These are phyloP conservation scores for Plasmodium gonderi DNA, from an alignment of 169 alveolate species.

Conservation along the genomic window DNA sequence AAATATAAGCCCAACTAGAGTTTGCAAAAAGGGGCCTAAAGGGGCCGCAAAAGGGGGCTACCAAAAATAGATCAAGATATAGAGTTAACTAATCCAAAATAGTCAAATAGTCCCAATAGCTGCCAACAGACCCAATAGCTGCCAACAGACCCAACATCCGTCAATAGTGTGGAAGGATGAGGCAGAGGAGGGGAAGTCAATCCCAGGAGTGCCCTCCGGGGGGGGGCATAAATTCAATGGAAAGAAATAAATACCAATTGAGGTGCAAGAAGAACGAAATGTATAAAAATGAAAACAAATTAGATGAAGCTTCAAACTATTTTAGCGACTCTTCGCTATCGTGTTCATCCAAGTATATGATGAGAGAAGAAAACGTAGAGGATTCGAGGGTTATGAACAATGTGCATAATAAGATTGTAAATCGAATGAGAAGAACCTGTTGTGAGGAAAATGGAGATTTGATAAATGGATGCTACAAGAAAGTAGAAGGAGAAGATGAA, in stretches of 20 bases:
- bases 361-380: constrained; percentile 1
- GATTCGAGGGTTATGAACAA: not conserved
- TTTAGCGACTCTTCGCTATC: constrained; percentile 13
- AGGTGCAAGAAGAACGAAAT: constrained; percentile 20
- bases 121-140: not conserved
- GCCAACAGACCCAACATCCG: not conserved
- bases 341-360: constrained; percentile 7
- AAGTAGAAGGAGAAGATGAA: too few relatives aligned
- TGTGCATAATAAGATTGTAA: not conserved
- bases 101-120: too few relatives aligned
- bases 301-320: not conserved
- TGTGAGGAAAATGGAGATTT: not conserved
- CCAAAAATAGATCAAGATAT: too few relatives aligned
- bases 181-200: not conserved
- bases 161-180: not conserved
- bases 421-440: not conserved
- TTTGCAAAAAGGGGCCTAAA: not conserved
- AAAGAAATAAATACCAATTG: constrained; percentile 18
- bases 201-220: not conserved
- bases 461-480: too few relatives aligned
- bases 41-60: not conserved
- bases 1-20: not conserved
- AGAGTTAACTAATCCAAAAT: too few relatives aligned
- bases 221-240: not conserved
- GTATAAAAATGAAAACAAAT: constrained; percentile 27